These are phyloP conservation scores for Pleurotus salmoneostramineus DNA, from an alignment of 768 basidiomycete genomes.

Conservation along the genomic window DNA sequence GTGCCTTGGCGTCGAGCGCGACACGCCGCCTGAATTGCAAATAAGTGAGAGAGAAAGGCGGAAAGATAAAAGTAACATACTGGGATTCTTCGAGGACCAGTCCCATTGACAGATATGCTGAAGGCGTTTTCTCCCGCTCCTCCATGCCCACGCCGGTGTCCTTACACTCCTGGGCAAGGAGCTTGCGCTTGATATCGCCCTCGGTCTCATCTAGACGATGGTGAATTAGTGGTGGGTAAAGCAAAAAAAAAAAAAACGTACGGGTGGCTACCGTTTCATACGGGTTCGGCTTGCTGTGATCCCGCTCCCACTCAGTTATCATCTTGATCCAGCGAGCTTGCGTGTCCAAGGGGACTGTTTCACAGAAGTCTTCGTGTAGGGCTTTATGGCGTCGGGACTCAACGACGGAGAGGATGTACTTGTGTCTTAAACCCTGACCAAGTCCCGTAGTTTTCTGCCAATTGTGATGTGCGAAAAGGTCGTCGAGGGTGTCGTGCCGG, in stretches of 20 bases:
- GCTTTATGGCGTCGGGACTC: conserved; percentile 7
- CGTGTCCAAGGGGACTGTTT: background rate
- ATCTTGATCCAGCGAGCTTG: background rate
- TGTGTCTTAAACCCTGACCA: conserved; percentile 4
- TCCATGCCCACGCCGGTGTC: background rate
- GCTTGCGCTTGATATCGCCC: background rate
- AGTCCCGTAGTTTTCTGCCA: conserved; percentile 11
- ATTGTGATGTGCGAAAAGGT: conserved; percentile 20
- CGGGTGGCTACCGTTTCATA: background rate
- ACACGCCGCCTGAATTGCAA: too few relatives aligned
- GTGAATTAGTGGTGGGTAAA: background rate
- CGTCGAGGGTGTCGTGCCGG: conserved; percentile 21
- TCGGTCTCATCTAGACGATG: background rate
- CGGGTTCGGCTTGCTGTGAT: conserved; percentile 15
- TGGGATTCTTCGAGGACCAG: background rate
- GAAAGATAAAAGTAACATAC: background rate
- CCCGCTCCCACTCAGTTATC: conserved; percentile 12
- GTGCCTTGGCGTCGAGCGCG: too few relatives aligned
- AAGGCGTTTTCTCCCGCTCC: background rate
- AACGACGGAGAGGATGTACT: conserved; percentile 8
- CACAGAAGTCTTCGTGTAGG: conserved; percentile 2
- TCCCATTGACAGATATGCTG: background rate
- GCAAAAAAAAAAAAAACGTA: background rate
- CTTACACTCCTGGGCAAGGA: background rate
- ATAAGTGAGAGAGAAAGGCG: background rate